Evolutionary conservation across 2,329 filamentous ascomycete genomes (phyloP).

Genomic region (Ophiocordyceps camponoti-rufipedis): DNA sequence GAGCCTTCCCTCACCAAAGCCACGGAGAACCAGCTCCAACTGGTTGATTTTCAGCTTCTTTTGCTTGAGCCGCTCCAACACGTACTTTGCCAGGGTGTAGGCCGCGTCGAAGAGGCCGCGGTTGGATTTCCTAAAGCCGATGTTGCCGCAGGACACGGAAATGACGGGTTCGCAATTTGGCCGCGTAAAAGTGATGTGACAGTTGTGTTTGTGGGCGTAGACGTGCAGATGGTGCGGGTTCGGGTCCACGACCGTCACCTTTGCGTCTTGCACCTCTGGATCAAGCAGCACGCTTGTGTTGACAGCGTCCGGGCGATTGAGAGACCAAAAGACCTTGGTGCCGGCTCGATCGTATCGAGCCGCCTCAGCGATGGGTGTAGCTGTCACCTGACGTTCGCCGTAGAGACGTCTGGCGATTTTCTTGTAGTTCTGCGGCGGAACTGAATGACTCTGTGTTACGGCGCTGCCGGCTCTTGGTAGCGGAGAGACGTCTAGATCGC

Average conservation of each 20-base stretch:
- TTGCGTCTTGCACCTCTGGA: slow-evolving; percentile 12
- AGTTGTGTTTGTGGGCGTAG: slow-evolving; percentile 82
- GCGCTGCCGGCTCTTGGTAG: too few relatives aligned
- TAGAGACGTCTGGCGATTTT: too few relatives aligned
- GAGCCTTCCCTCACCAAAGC: slow-evolving; percentile 75
- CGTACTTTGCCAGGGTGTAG: slow-evolving; percentile 73
- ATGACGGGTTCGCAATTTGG: slow-evolving; percentile 67
- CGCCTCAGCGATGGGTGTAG: too few relatives aligned
- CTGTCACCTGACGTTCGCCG: too few relatives aligned
- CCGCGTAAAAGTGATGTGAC: slow-evolving; percentile 75
- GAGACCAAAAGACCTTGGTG: too few relatives aligned
- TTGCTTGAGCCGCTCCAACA: slow-evolving; percentile 72
- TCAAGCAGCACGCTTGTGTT: slow-evolving; percentile 14
- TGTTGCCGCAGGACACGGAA: slow-evolving; percentile 64
- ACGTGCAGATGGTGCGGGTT: slow-evolving; percentile 77
- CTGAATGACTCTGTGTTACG: too few relatives aligned
- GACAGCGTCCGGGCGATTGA: background rate
- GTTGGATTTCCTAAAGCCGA: slow-evolving; percentile 75
- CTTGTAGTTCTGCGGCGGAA: too few relatives aligned
- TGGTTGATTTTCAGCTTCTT: slow-evolving; percentile 56
- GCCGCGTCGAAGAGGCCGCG: slow-evolving; percentile 77
- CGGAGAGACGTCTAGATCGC: too few relatives aligned
- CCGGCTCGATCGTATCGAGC: too few relatives aligned
- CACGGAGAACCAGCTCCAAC: slow-evolving; percentile 66
- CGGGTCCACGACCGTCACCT: slow-evolving; percentile 8